Evolutionary conservation across 352 stramenopile species (phyloP).

Genomic region (Phytophthora sojae): DNA sequence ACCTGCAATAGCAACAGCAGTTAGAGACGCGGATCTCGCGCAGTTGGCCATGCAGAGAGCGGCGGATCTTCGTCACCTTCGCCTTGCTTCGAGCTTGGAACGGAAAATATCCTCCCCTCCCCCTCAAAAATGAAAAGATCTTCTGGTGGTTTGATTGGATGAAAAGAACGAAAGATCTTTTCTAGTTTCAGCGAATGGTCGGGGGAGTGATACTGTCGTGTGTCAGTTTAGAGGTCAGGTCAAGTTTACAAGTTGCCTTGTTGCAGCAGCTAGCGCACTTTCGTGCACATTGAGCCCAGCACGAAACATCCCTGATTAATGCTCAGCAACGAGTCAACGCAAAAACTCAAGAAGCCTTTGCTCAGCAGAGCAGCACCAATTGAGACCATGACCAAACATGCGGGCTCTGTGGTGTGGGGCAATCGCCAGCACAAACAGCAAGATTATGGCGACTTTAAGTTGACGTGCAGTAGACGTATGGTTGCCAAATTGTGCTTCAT

Average conservation of each 20-base stretch:
- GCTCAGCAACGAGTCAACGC: too few relatives aligned
- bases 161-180: not conserved
- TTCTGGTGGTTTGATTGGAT: not conserved
- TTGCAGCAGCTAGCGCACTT: not conserved
- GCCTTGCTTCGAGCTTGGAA: constrained; percentile 23
- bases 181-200: constrained; percentile 5
- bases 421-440: not conserved
- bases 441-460: not conserved
- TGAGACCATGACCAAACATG: not conserved
- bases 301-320: too few relatives aligned
- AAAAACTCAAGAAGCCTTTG: too few relatives aligned
- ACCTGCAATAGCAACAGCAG: not conserved
- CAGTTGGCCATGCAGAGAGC: not conserved
- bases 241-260: not conserved
- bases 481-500: not conserved
- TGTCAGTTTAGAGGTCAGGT: not conserved
- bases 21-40: constrained; percentile 4
- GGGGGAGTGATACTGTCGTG: not conserved
- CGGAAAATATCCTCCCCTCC: constrained; percentile 37
- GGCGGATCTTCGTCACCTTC: constrained; percentile 35
- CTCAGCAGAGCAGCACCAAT: too few relatives aligned
- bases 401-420: not conserved
- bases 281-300: too few relatives aligned
- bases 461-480: not conserved
- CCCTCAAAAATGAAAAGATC: constrained; percentile 6